Evolutionary conservation across 176 grass and related monocot genomes (phyloP).

Genomic region (Cymbopogon citratus): DNA sequence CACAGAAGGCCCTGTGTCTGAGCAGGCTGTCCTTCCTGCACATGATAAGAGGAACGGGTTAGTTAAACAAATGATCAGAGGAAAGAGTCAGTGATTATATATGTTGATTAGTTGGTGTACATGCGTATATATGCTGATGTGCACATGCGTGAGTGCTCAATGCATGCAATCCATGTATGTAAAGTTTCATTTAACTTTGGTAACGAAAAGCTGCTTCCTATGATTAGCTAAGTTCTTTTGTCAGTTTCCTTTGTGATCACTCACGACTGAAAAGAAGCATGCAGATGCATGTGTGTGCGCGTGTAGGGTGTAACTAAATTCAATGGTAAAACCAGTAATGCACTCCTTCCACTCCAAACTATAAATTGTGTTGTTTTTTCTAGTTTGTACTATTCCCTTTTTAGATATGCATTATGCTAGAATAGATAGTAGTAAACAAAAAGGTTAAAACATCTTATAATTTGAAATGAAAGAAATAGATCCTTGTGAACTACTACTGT

Average conservation of each 20-base stretch:
- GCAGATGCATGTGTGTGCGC: background rate
- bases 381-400: too few species aligned
- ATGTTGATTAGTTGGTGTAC: background rate
- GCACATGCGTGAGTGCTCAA: constrained; percentile 20
- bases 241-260: constrained; percentile 9
- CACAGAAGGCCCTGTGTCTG: constrained; percentile 95
- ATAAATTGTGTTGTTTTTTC: too few species aligned
- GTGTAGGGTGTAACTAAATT: background rate
- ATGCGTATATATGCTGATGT: too few species aligned
- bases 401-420: too few species aligned
- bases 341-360: too few species aligned
- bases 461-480: too few species aligned
- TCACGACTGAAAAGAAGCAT: background rate
- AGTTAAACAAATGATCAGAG: background rate
- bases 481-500: too few species aligned
- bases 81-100: background rate
- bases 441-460: too few species aligned
- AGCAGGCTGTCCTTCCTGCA: constrained; percentile 88
- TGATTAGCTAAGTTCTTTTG: constrained; percentile 24
- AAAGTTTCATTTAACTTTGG: constrained; percentile 36
- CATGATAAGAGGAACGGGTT: background rate
- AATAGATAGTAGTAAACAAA: too few species aligned
- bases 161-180: constrained; percentile 30
- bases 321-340: too few species aligned
- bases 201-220: constrained; percentile 26